Base-by-base conservation (phyloP, 768 basidiomycete species). In the Xerocomellus chrysenteron region DNA sequence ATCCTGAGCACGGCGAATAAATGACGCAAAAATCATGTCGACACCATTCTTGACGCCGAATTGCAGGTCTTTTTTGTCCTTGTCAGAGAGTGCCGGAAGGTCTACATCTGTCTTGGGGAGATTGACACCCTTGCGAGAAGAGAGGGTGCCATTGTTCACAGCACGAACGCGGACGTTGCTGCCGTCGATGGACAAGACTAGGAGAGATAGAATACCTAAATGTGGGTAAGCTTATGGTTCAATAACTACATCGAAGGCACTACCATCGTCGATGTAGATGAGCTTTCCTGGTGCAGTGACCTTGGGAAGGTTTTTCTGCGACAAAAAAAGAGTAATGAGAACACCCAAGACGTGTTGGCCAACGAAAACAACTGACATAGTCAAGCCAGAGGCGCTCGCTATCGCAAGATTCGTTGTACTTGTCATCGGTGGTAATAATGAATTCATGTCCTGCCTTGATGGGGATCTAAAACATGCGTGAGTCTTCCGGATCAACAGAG, bases 1-100 rank as follows among this genome's bases (percentile, higher is more conserved):
- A 72, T 99, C 97, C 65, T 97, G 82, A 28, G 85, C 96, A 54
- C 90, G 87, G 59, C 97, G 94, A 74, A 99, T 98, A 74, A 98
- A 99, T 4, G 97, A 98, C 7, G 97, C 97, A 71, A 99, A 99
- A 67, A 99, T 76, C 95, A 99, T 98, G 81, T 99, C 97, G 60
- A 99, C 95, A 58, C 88, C 88, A 74, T 99, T 98, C 82, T 86
- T 89, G 69, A 97, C 96, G 75, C 97, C 97, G 61, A 98, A 99
- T 60, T 80, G 73, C 57, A 99, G 76, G 70, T 98, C 97, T 61
- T 85, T 86, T 81, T 97, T 98, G 84, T 99, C 97, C 82, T 99
- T 98, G 54, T 93, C 92, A 55, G 94, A 97, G 42, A 99, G 85
- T 50, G 97, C 92, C 50, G 97, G 97, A 50, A 99, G 87, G 76